These are phyloP conservation scores for Backusella liffmaniae DNA, from an alignment of 192 early-diverging fungal species.

Conservation along the genomic window DNA sequence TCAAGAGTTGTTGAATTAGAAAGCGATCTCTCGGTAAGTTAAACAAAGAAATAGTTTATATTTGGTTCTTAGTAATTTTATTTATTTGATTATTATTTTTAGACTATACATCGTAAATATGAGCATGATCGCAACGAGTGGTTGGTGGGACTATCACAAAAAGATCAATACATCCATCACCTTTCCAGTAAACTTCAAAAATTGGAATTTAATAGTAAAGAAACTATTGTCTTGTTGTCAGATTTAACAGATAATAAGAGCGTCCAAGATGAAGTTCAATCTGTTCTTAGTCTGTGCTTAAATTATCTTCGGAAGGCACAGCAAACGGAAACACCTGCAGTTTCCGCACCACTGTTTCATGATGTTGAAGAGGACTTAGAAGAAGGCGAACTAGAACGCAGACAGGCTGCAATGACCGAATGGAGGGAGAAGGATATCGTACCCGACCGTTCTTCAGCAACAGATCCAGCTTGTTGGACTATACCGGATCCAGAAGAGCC, in stretches of 20 bases:
- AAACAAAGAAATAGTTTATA: neutral
- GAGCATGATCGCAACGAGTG: slow-evolving; percentile 47
- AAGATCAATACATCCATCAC: slow-evolving; percentile 45
- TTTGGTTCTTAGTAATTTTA: neutral
- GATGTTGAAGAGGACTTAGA: slow-evolving; percentile 25
- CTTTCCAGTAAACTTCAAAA: slow-evolving; percentile 41
- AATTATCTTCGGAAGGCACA: slow-evolving; percentile 34
- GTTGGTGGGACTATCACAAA: slow-evolving; percentile 45
- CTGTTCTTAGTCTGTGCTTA: slow-evolving; percentile 21
- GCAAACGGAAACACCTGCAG: neutral
- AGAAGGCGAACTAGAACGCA: slow-evolving; percentile 33
- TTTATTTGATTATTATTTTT: slow-evolving; percentile 2
- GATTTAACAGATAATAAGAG: slow-evolving; percentile 17
- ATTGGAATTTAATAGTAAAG: slow-evolving; percentile 43
- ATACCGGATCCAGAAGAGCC: neutral
- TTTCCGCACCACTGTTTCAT: neutral
- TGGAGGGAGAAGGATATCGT: neutral
- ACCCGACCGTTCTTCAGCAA: neutral
- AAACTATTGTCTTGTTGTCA: slow-evolving; percentile 43
- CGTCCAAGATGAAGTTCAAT: slow-evolving; percentile 3
- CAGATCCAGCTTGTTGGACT: neutral
- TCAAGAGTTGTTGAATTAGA: slow-evolving; percentile 46
- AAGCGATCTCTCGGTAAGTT: slow-evolving; percentile 38
- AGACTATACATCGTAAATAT: slow-evolving; percentile 46
- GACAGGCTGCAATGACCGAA: slow-evolving; percentile 24